Evolutionary conservation across 805 yeast species (phyloP), one percentile per base, ranked within the genome.

Genomic region (Sporopachydermia lactativora): DNA sequence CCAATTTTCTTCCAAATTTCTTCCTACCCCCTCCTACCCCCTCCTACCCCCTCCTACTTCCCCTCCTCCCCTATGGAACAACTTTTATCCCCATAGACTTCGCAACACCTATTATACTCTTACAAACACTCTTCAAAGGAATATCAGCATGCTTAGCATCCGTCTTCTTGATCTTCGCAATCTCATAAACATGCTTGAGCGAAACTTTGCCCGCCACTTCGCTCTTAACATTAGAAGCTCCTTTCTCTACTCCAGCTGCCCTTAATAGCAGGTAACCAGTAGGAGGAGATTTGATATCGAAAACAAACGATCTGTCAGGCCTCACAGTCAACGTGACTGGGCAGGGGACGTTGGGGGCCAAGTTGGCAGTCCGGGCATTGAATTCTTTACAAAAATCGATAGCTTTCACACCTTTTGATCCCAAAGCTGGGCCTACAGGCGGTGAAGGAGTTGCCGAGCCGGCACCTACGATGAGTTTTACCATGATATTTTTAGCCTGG

Each of bases 361-460:
- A 81, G 48, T 77, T 77, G 4, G 95, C 94, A 8, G 97, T 86
- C 59, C 95, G 77, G 17, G 98, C 98, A 58, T 92, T 92, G 68
- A 92, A 92, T 58, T 92, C 97, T 61, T 92, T 92, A 65, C 97
- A 89, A 54, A 92, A 92, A 60, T 92, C 98, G 54, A 92, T 92
- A 47, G 97, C 97, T 58, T 92, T 92, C 38, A 92, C 94, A 68
- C 98, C 98, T 60, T 89, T 89, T 44, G 97, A 89, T 49, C 98
- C 98, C 39, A 92, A 68, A 0, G 97, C 98, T 37, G 98, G 98
- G 49, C 98, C 98, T 18, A 92, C 97, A 4, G 98, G 98, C 18
- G 98, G 98, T 2, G 96, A 80, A 35, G 98, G 97, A 2, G 96
- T 92, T 0, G 98, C 98, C 58, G 86, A 83, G 3, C 97, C 97